Evolutionary conservation across 805 yeast species (phyloP), one percentile per base, ranked within the genome.

Genomic region (Starmerella apis): DNA sequence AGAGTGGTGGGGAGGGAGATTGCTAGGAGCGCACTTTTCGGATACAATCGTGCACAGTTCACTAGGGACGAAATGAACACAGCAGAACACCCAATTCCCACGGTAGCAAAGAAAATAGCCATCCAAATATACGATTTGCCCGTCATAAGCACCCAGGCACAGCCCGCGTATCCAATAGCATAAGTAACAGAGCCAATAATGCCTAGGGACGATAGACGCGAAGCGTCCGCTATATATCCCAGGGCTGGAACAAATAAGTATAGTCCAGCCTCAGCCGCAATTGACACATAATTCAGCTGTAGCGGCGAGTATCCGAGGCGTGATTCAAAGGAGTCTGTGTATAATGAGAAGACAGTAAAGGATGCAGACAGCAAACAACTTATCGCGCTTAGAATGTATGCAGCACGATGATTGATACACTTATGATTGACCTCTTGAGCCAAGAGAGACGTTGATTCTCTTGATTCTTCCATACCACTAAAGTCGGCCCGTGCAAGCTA

Each of bases 1-100:
- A 82, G 82, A 0, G 94, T 77, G 2, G 90, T 88, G 0, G 98
- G 98, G 41, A 83, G 74, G 47, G 94, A 82, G 39, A 90, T 86
- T 28, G 95, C 83, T 49, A 90, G 65, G 2, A 94, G 82, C 52
- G 86, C 84, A 43, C 73, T 72, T 35, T 77, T 70, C 0, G 94
- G 94, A 61, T 79, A 84, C n/a, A 87, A 75, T 59, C 83, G 80
- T 2, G 96, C 94, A 67, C 95, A 86, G 1, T 94, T 83, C n/a
- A 62, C 62, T n/a, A 65, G 47, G 3, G 66, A 60, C 9, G 64
- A 55, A 27, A 69, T 59, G 49, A 65, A 70, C 39, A 66, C 56
- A 16, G 70, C 62, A 1, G 71, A 63, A 9, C 72, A 66, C 24
- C 65, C 70, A 3, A 64, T 56, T 14, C 73, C 73, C n/a, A 69